These are phyloP conservation scores for Lepidopterella palustris DNA, from an alignment of 495 filamentous ascomycete genomes.

Conservation along the genomic window DNA sequence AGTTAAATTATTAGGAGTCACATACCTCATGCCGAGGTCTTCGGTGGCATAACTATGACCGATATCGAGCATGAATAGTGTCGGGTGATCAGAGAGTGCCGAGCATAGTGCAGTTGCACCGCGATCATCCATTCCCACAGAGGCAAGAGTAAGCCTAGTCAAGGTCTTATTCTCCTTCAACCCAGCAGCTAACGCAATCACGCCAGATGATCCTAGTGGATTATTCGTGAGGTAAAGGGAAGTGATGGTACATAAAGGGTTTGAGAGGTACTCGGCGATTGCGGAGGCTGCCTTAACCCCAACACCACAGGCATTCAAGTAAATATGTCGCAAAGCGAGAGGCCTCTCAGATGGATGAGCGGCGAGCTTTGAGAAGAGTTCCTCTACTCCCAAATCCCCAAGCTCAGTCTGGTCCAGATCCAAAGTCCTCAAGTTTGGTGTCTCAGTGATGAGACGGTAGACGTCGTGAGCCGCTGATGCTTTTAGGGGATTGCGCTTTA, in stretches of 20 bases:
- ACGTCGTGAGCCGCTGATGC: slow-evolving; percentile 27
- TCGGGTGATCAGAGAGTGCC: slow-evolving; percentile 21
- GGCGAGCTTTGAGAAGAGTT: slow-evolving; percentile 31
- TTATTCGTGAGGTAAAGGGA: slow-evolving; percentile 37
- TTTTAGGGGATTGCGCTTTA: slow-evolving; percentile 43
- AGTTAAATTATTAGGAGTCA: slow-evolving; percentile 17
- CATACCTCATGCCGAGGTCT: slow-evolving; percentile 36
- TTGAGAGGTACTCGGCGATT: slow-evolving; percentile 31
- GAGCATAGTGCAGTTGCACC: slow-evolving; percentile 27
- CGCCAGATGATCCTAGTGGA: slow-evolving; percentile 30
- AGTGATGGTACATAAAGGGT: slow-evolving; percentile 29
- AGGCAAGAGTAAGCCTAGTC: slow-evolving; percentile 30
- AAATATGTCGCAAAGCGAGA: slow-evolving; percentile 34
- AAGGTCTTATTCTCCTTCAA: slow-evolving; percentile 28
- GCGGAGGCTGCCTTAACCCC: slow-evolving; percentile 24
- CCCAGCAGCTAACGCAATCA: slow-evolving; percentile 26
- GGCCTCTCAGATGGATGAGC: slow-evolving; percentile 9
- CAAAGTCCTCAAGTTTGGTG: slow-evolving; percentile 35
- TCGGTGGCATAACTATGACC: slow-evolving; percentile 35
- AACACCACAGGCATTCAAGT: slow-evolving; percentile 39
- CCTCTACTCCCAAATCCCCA: slow-evolving; percentile 34
- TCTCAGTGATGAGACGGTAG: slow-evolving; percentile 30
- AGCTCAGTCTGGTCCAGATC: slow-evolving; percentile 42
- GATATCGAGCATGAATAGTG: slow-evolving; percentile 30
- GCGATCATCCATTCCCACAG: slow-evolving; percentile 27